These are phyloP conservation scores for Selaginella moellendorffii DNA, from an alignment of 75 land plant species.

Conservation along the genomic window DNA sequence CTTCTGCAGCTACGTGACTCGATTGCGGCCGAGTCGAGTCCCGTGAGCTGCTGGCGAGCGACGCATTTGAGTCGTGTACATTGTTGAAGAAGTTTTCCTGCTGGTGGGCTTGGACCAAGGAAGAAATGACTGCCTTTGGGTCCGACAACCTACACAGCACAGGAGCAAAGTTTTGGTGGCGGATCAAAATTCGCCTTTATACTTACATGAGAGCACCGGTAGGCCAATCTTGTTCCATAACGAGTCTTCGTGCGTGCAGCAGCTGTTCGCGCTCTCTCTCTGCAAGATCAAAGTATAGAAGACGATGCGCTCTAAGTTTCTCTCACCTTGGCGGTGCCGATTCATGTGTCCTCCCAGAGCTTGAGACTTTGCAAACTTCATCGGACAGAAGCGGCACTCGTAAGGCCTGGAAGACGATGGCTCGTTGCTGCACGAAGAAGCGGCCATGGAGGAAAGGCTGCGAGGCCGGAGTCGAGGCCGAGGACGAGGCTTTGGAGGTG, in stretches of 20 bases:
- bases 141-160: not conserved
- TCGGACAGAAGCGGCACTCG: not conserved
- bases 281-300: not conserved
- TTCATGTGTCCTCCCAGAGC: not conserved
- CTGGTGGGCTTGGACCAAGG: not conserved
- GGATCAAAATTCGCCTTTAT: not conserved
- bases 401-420: too few relatives aligned
- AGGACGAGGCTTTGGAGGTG: too few relatives aligned
- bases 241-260: not conserved
- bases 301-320: not conserved
- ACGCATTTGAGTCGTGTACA: not conserved
- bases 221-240: not conserved
- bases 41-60: not conserved
- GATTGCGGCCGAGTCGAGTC: not conserved
- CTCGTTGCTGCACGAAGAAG: too few relatives aligned
- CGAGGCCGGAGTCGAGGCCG: too few relatives aligned
- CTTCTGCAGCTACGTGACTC: not conserved
- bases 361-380: not conserved
- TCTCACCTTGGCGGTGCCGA: not conserved
- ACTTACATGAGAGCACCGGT: not conserved
- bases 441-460: too few relatives aligned
- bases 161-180: not conserved
- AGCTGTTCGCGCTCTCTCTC: not conserved
- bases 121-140: not conserved
- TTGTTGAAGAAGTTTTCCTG: not conserved